Base-by-base conservation (phyloP, 2,329 filamentous ascomycete species). In the Macrophomina tecta region DNA sequence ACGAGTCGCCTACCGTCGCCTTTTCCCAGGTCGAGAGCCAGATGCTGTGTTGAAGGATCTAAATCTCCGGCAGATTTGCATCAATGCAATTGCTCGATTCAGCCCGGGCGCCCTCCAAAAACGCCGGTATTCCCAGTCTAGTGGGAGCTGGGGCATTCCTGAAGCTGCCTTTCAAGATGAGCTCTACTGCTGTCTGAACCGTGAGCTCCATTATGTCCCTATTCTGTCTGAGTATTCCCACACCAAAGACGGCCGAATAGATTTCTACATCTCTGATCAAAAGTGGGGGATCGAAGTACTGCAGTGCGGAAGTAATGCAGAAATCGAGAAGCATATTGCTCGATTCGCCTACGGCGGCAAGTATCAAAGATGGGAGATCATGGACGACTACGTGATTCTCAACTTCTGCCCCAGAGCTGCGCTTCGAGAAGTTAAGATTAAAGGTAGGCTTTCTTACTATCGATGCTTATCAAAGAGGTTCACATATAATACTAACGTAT, bases 321-420 rank as follows among this genome's bases (percentile, higher is more conserved):
- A 45, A 14, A 45, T 45, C 12, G 16, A 2, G 6, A n/a, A 45
- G 4, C 42, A 45, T n/a, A 45, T 45, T 14, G 11, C 11, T 45
- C 42, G 42, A 16, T 45, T 45, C 42, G 5, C 5, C 11, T 14
- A 2, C 3, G 12, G 42, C 2, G 42, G 42, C 11, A 45, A 45
- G 16, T 45, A 45, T 45, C 42, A 45, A n/a, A n/a, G 16, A 45
- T 45, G 42, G 42, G 16, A 16, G 11, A 45, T 45, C 12, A 14
- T 45, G 67, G 67, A 70, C 42, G 69, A 70, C 55, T 69, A 67
- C 42, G 69, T 70, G 28, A 66, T 70, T 51, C 61, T 70, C 16
- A 69, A 70, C 48, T 70, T 70, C 58, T 70, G 69, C 45, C 36
- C 67, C n/a, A 46, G 60, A 62, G 65, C 67, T 55, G 55, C 67